These are phyloP conservation scores for Limnanthes douglasii DNA, from an alignment of 345 rosid species.

Conservation along the genomic window DNA sequence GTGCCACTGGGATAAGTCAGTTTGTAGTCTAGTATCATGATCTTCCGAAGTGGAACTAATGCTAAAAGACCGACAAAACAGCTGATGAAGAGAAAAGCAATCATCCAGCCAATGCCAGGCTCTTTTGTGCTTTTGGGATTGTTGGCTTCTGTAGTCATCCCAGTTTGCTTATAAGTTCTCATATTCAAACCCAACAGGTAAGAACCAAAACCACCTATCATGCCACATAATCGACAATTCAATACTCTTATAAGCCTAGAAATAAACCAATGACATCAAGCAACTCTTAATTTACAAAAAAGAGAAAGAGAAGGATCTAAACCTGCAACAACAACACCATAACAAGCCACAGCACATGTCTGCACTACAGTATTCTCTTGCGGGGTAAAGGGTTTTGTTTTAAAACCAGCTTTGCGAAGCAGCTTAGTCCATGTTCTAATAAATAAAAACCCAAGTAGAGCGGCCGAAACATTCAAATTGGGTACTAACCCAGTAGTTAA, in stretches of 20 bases:
- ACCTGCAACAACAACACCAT: slow-evolving; percentile 90
- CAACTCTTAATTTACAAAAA: not conserved
- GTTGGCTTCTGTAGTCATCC: slow-evolving; percentile 48
- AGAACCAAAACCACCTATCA: slow-evolving; percentile 88
- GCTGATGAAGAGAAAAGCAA: slow-evolving; percentile 54
- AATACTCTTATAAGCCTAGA: no score
- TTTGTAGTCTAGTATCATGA: slow-evolving; percentile 82
- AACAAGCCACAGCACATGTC: slow-evolving; percentile 93
- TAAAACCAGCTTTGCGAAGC: slow-evolving; percentile 55
- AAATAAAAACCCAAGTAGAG: slow-evolving; percentile 66
- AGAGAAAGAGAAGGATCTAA: not conserved
- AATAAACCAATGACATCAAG: not conserved
- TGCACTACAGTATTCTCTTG: slow-evolving; percentile 92
- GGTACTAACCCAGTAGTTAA: slow-evolving; percentile 93
- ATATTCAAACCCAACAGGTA: slow-evolving; percentile 67
- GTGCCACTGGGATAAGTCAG: slow-evolving; percentile 84
- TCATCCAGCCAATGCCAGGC: slow-evolving; percentile 90
- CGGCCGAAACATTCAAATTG: slow-evolving; percentile 92
- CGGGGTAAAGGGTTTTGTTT: slow-evolving; percentile 58
- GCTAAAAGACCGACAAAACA: slow-evolving; percentile 78
- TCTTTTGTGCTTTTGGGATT: slow-evolving; percentile 53
- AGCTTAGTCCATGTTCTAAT: slow-evolving; percentile 71
- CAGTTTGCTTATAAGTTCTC: slow-evolving; percentile 56
- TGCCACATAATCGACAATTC: not conserved
- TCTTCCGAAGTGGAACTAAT: slow-evolving; percentile 79